A percentile compares a stretch with the other conserved stretches of the same genome.
phyloP scores from a whole-genome alignment of 2,329 filamentous ascomycete genomes.

The Talaromyces sp. region DNA sequence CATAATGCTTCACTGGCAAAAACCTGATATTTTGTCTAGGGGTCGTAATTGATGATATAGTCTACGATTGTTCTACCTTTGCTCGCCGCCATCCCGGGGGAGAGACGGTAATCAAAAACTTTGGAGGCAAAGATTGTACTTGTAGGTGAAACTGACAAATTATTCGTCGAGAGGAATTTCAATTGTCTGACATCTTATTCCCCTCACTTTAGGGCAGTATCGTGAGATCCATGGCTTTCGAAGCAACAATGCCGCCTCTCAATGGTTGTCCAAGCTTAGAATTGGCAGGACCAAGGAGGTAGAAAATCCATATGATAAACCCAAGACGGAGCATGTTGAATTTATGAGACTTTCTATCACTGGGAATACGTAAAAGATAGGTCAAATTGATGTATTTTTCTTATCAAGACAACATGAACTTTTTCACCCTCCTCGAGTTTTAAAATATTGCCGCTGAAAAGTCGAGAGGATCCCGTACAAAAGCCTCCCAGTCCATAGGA shows the following conservation, averaged over 20 bases:
- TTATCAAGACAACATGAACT: not conserved
- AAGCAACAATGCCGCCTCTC: slow-evolving; percentile 13
- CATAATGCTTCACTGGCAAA: not conserved
- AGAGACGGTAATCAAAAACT: slow-evolving; percentile 22
- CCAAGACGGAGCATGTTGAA: slow-evolving; percentile 1
- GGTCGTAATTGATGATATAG: slow-evolving; percentile 27
- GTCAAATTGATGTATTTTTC: not conserved
- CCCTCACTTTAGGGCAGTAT: not conserved
- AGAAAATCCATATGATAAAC: slow-evolving; percentile 18
- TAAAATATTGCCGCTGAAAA: slow-evolving; percentile 5
- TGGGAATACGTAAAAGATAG: not conserved
- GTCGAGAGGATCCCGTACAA: slow-evolving; percentile 1
- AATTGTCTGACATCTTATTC: slow-evolving; percentile 14
- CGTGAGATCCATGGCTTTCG: slow-evolving; percentile 18
- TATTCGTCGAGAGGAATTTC: not conserved
- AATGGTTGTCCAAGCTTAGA: slow-evolving; percentile 12
- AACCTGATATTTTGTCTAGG: slow-evolving; percentile 6
- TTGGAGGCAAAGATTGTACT: slow-evolving; percentile 26
- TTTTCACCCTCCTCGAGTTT: not conserved
- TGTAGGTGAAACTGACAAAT: slow-evolving; percentile 20
- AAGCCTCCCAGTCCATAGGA: not conserved
- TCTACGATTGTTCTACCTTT: slow-evolving; percentile 26
- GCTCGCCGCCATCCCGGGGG: slow-evolving; percentile 25
- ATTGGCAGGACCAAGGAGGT: slow-evolving; percentile 19
- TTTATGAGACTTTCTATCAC: not conserved